A percentile compares a stretch with the other conserved stretches of the same genome.
These are phyloP conservation scores for Colletotrichum lupini DNA, from an alignment of 2,329 filamentous ascomycete genomes.

Conservation along the genomic window DNA sequence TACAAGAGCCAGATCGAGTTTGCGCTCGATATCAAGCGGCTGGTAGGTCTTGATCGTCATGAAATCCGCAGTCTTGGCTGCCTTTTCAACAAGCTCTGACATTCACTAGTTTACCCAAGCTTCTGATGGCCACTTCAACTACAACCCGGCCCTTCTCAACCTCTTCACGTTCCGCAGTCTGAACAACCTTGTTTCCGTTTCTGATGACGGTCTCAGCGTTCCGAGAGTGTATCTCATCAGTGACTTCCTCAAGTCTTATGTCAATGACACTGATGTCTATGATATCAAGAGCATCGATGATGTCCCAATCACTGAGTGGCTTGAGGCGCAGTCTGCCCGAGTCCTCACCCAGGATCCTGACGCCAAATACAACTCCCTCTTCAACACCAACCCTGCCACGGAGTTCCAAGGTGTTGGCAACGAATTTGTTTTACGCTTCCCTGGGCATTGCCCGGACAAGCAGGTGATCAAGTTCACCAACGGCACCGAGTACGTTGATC, in stretches of 20 bases:
- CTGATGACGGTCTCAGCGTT: constrained; percentile 19
- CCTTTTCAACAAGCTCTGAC: not conserved
- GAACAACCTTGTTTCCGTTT: constrained; percentile 34
- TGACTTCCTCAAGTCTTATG: constrained; percentile 7
- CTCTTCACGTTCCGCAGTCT: constrained; percentile 24
- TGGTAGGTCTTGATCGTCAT: not conserved
- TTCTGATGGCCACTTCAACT: constrained; percentile 36
- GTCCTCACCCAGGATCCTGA: constrained; percentile 37
- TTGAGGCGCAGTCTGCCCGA: constrained; percentile 18
- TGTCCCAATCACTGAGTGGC: constrained; percentile 15
- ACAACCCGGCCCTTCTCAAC: constrained; percentile 31
- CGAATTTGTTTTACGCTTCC: not conserved
- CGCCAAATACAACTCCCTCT: constrained; percentile 37
- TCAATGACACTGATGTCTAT: constrained; percentile 21
- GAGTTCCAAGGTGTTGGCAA: not conserved
- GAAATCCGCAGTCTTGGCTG: not conserved
- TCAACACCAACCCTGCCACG: constrained; percentile 7
- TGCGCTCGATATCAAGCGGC: constrained; percentile 26
- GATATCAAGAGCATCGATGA: constrained; percentile 37
- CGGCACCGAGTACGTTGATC: constrained; percentile 6
- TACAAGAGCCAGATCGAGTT: constrained; percentile 36
- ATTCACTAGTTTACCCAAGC: constrained; percentile 8
- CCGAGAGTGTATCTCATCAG: constrained; percentile 27
- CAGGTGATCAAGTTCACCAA: constrained; percentile 32
- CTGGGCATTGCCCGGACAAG: constrained; percentile 3